Conservation (phyloP, 352 stramenopile genomes). For the Phytophthora cryptogea region DNA sequence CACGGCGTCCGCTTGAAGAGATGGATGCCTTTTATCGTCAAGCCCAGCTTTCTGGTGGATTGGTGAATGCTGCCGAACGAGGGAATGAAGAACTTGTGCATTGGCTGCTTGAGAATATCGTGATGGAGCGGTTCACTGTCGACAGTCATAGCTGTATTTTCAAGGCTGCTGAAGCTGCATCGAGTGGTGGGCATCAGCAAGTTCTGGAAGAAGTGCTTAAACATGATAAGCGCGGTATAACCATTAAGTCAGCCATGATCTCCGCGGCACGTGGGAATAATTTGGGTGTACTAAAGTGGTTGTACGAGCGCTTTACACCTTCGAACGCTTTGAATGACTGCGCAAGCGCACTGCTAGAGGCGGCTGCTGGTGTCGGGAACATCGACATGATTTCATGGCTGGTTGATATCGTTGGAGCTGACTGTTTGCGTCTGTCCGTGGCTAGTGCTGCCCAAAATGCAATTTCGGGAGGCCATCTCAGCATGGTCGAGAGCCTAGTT, state of each 20-base stretch:
- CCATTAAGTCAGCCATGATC: conserved; percentile 19
- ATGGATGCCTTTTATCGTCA: conserved; percentile 38
- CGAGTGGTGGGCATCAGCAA: conserved; percentile 12
- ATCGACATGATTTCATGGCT: conserved; percentile 25
- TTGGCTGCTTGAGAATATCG: conserved; percentile 27
- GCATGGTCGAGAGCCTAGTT: conserved; percentile 22
- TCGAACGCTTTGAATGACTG: conserved; percentile 5
- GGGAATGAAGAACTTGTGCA: conserved; percentile 20
- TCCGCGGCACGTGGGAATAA: conserved; percentile 14
- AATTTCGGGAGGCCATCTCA: conserved; percentile 26
- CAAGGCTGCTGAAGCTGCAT: conserved; percentile 28
- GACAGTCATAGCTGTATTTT: conserved; percentile 29
- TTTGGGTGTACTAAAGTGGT: conserved; percentile 22
- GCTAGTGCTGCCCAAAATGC: conserved; percentile 23
- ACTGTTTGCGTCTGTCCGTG: conserved; percentile 20
- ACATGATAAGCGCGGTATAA: conserved; percentile 21
- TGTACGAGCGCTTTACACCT: conserved; percentile 12
- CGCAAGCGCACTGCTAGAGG: conserved; percentile 20
- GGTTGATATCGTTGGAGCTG: conserved; percentile 13
- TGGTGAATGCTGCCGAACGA: conserved; percentile 19
- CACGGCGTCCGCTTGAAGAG: conserved; percentile 18
- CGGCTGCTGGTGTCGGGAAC: conserved; percentile 21
- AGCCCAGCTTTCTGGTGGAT: conserved; percentile 26
- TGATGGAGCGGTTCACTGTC: conserved; percentile 22
- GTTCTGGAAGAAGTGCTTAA: conserved; percentile 32